phyloP scores from a whole-genome alignment of 768 basidiomycete species.

The Leccinum obscurum region DNA sequence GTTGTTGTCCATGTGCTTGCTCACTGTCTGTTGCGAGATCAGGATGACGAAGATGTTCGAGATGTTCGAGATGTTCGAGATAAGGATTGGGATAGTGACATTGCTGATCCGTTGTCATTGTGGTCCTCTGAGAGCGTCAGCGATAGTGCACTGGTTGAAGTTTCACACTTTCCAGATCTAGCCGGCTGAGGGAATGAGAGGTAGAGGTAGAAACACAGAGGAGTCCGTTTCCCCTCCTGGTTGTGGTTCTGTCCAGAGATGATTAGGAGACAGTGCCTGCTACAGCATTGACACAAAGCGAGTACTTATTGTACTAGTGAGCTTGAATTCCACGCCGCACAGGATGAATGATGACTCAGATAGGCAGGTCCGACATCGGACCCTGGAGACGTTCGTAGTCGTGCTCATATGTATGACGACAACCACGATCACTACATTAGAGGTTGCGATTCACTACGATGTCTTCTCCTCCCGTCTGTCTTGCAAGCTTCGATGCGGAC shows the following conservation, averaged over 20 bases:
- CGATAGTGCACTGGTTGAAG: too few species aligned
- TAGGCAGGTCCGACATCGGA: background rate
- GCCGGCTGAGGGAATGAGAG: background rate
- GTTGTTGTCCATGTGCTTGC: too few species aligned
- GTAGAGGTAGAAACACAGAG: background rate
- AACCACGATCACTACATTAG: background rate
- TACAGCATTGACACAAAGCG: background rate
- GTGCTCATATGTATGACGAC: background rate
- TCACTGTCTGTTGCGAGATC: background rate
- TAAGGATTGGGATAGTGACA: background rate
- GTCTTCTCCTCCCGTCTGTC: background rate
- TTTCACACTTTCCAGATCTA: background rate
- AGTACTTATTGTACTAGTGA: background rate
- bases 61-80: background rate
- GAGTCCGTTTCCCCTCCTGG: background rate
- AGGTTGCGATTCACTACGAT: background rate
- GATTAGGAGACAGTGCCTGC: too few species aligned
- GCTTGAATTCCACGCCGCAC: too few species aligned
- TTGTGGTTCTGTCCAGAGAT: too few species aligned
- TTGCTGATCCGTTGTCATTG: background rate
- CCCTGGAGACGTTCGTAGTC: too few species aligned
- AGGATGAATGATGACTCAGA: background rate
- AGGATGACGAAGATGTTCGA: background rate
- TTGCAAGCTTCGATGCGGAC: constrained; percentile 10
- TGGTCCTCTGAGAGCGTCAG: background rate